Conservation (phyloP, 164 flowering plant genomes). For the Akebia trifoliata region DNA sequence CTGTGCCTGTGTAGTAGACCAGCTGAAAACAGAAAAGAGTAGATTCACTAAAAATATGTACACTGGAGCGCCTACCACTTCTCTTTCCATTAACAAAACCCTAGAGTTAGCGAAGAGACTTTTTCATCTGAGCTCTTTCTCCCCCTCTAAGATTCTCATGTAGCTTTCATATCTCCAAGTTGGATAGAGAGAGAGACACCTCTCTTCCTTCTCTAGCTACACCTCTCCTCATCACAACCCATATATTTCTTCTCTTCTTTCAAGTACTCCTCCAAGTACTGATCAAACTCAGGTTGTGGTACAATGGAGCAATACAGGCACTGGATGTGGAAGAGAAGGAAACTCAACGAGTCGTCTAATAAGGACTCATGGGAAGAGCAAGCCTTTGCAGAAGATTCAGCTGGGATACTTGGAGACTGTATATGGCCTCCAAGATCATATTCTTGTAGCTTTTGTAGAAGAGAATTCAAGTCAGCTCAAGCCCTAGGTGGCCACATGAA, state of each 20-base stretch:
- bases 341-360: slow-evolving; percentile 25
- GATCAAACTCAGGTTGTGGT: too few relatives aligned
- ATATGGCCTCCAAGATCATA: slow-evolving; percentile 94
- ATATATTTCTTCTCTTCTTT: not conserved
- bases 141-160: slow-evolving; percentile 16
- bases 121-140: slow-evolving; percentile 15
- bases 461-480: slow-evolving; percentile 92
- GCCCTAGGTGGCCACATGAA: slow-evolving; percentile 98
- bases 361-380: slow-evolving; percentile 89
- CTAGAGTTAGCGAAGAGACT: slow-evolving; percentile 12
- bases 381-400: slow-evolving; percentile 87
- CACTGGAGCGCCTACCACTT: slow-evolving; percentile 10
- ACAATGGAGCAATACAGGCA: slow-evolving; percentile 47
- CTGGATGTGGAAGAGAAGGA: slow-evolving; percentile 61
- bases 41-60: slow-evolving; percentile 14
- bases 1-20: too few relatives aligned
- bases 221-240: too few relatives aligned
- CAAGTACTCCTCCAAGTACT: not conserved
- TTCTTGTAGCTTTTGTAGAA: slow-evolving; percentile 75
- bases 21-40: slow-evolving; percentile 4
- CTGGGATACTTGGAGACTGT: slow-evolving; percentile 70
- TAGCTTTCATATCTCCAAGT: slow-evolving; percentile 19
- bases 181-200: slow-evolving; percentile 6
- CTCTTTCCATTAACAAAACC: slow-evolving; percentile 9
- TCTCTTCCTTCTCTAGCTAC: too few relatives aligned